Evolutionary conservation across 208 protist species (phyloP).

Genomic region (Leishmania major): DNA sequence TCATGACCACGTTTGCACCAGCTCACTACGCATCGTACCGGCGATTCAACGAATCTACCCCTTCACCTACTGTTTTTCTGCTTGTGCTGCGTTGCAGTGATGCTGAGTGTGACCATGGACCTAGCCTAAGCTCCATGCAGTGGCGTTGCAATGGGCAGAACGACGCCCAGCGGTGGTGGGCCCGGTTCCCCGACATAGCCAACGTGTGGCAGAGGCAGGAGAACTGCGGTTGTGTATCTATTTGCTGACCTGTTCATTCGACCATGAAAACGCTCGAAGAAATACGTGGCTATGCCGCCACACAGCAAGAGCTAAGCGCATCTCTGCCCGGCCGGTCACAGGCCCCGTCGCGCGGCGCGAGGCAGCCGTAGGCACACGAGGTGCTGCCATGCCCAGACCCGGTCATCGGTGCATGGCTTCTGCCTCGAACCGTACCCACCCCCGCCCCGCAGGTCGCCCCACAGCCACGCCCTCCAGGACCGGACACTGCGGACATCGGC

Average conservation of each 20-base stretch:
- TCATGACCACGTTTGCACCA: not conserved
- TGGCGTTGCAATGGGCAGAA: not conserved
- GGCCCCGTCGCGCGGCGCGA: not conserved
- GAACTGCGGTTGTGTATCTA: not conserved
- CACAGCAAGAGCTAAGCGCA: not conserved
- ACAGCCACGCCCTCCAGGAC: not conserved
- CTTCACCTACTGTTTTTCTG: not conserved
- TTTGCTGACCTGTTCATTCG: not conserved
- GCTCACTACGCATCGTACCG: not conserved
- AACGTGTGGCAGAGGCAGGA: not conserved
- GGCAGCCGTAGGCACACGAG: not conserved
- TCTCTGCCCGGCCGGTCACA: not conserved
- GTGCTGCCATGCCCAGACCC: not conserved
- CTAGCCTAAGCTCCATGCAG: not conserved
- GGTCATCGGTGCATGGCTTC: not conserved
- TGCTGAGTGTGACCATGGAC: not conserved
- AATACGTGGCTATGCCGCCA: not conserved
- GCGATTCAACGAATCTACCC: not conserved
- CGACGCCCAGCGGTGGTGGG: not conserved
- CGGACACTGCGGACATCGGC: not conserved
- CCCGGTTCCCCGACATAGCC: not conserved
- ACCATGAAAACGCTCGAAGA: not conserved
- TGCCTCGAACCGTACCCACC: not conserved
- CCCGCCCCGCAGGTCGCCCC: not conserved
- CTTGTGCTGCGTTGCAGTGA: not conserved